These are phyloP conservation scores for Dendrobium catenatum DNA, from an alignment of 106 monocot genomes.

Conservation along the genomic window DNA sequence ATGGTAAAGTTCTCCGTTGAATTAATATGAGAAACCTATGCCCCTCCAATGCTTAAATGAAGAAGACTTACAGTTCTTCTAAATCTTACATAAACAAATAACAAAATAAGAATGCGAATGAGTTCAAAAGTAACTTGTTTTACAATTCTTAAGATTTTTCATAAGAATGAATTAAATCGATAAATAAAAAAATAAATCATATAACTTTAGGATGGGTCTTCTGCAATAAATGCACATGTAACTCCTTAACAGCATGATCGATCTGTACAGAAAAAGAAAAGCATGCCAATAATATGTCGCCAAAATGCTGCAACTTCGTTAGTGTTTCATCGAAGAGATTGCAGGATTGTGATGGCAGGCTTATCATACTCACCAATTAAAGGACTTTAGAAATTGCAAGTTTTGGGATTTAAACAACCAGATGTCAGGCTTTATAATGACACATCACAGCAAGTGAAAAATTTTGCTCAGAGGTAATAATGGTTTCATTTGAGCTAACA, in stretches of 20 bases:
- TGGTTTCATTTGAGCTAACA: too few relatives aligned
- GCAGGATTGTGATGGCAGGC: too few relatives aligned
- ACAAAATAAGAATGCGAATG: neutral
- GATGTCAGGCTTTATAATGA: too few relatives aligned
- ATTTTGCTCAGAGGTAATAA: too few relatives aligned
- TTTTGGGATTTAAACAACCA: too few relatives aligned
- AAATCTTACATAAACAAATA: conserved; percentile 53
- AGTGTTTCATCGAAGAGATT: too few relatives aligned
- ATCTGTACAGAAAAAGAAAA: neutral
- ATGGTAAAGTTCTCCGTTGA: neutral
- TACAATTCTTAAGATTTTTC: neutral
- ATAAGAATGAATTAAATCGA: neutral
- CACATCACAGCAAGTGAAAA: too few relatives aligned
- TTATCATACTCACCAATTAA: too few relatives aligned
- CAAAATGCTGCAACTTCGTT: too few relatives aligned
- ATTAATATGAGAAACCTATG: neutral
- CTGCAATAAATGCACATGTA: neutral
- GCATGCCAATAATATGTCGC: too few relatives aligned
- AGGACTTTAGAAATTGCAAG: too few relatives aligned
- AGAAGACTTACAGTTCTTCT: conserved; percentile 50
- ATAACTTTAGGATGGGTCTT: neutral
- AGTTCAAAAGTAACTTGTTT: neutral
- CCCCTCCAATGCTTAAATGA: conserved; percentile 22
- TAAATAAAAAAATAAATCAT: neutral
- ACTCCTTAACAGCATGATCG: neutral